phyloP scores from a whole-genome alignment of 371 early-diverging fungal species.

The Lichtheimia ramosa region DNA sequence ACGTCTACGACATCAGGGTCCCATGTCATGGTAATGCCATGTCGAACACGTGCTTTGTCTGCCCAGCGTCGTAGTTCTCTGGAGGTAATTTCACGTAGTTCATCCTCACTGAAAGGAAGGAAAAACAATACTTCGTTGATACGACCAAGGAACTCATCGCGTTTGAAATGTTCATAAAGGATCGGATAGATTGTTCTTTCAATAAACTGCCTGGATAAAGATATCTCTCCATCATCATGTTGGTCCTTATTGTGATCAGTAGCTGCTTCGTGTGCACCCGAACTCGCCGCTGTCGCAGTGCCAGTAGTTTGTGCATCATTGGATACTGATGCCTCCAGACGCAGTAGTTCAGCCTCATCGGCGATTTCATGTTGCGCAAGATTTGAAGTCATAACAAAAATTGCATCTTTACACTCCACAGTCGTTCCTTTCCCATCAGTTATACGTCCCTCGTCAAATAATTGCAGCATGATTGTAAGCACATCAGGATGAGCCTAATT shows the following conservation, averaged over 20 bases:
- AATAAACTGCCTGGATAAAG: constrained; percentile 51
- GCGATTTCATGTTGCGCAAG: constrained; percentile 70
- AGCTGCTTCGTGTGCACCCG: constrained; percentile 15
- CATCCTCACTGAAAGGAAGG: constrained; percentile 55
- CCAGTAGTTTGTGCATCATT: constrained; percentile 44
- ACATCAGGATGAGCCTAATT: constrained; percentile 65
- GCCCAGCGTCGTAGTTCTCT: constrained; percentile 57
- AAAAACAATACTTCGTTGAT: constrained; percentile 64
- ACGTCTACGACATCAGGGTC: constrained; percentile 50
- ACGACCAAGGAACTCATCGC: constrained; percentile 65
- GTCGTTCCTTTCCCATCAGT: constrained; percentile 72
- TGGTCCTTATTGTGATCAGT: constrained; percentile 28
- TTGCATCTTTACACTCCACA: constrained; percentile 64
- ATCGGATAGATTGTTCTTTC: constrained; percentile 60
- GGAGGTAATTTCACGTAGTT: constrained; percentile 47
- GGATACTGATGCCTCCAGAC: constrained; percentile 49
- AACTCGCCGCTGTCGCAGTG: constrained; percentile 18
- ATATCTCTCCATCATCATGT: constrained; percentile 34
- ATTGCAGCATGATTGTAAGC: constrained; percentile 62
- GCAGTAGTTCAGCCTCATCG: constrained; percentile 53
- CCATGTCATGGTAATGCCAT: constrained; percentile 59
- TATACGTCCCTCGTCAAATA: constrained; percentile 75
- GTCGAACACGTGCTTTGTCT: constrained; percentile 48
- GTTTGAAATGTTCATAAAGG: constrained; percentile 53
- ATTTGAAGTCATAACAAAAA: constrained; percentile 75